A percentile compares a stretch with the other conserved stretches of the same genome.
Evolutionary conservation across 805 yeast species (phyloP).

Genomic region (Lipomyces orientalis): DNA sequence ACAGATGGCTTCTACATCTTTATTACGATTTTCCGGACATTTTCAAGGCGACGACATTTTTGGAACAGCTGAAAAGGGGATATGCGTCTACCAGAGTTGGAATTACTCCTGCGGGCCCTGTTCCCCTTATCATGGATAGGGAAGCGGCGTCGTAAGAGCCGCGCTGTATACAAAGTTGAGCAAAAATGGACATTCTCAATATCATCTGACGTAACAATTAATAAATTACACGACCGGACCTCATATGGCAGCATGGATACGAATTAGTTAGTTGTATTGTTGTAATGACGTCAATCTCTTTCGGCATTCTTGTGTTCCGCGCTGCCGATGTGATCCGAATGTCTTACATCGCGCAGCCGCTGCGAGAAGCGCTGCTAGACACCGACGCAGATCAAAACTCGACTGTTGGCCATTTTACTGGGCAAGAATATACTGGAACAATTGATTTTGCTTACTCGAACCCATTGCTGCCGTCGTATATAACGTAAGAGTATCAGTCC

Average conservation of each 20-base stretch:
- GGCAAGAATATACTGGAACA: background rate
- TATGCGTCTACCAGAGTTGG: slow-evolving; percentile 64
- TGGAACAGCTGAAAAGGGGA: slow-evolving; percentile 87
- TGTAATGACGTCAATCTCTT: no score
- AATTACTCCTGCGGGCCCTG: slow-evolving; percentile 86
- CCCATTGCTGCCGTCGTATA: background rate
- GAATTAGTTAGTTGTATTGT: no score
- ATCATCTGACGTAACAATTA: background rate
- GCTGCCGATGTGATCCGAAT: no score
- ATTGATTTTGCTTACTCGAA: background rate
- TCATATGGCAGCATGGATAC: no score
- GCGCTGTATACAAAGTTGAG: background rate
- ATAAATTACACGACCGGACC: no score
- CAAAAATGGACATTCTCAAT: background rate
- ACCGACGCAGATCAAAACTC: no score
- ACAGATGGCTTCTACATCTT: slow-evolving; percentile 79
- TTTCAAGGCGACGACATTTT: slow-evolving; percentile 77
- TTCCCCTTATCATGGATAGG: slow-evolving; percentile 66
- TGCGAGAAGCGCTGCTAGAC: no score
- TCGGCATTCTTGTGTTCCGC: no score
- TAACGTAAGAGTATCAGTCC: no score
- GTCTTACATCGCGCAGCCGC: no score
- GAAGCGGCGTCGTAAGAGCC: background rate
- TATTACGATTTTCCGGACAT: slow-evolving; percentile 79
- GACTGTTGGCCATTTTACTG: background rate